phyloP scores from a whole-genome alignment of 2,329 filamentous ascomycete genomes.

The Aspergillus arachidicola region DNA sequence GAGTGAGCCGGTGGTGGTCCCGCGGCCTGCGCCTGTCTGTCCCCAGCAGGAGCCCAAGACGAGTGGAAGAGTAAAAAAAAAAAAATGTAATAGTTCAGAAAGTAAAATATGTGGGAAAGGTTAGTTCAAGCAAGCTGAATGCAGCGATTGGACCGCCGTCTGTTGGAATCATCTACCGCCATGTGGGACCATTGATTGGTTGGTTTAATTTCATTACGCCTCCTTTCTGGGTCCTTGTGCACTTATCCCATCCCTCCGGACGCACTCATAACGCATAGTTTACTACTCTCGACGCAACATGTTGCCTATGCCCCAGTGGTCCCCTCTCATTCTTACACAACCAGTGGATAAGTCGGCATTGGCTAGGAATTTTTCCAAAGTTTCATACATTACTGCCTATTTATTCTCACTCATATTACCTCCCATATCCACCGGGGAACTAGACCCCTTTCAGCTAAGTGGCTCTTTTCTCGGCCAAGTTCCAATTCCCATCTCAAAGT shows the following conservation, averaged over 20 bases:
- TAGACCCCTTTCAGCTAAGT: background rate
- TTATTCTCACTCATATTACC: background rate
- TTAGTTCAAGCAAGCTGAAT: slow-evolving; percentile 1
- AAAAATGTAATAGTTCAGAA: background rate
- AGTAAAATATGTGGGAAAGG: slow-evolving; percentile 1
- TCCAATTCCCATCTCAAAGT: background rate
- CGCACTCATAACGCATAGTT: slow-evolving; percentile 6
- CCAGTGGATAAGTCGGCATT: slow-evolving; percentile 2
- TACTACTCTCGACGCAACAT: slow-evolving; percentile 2
- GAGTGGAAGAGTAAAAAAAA: background rate
- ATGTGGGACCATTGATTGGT: slow-evolving; percentile 2
- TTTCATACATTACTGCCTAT: slow-evolving; percentile 2
- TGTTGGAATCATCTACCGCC: slow-evolving; percentile 6
- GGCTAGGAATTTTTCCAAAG: background rate
- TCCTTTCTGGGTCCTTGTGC: slow-evolving; percentile 4
- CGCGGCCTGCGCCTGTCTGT: slow-evolving; percentile 2
- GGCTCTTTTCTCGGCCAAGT: background rate
- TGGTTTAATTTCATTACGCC: slow-evolving; percentile 5
- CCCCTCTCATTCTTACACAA: slow-evolving; percentile 1
- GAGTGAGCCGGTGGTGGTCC: background rate
- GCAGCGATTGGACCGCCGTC: slow-evolving; percentile 5
- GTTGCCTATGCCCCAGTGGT: background rate
- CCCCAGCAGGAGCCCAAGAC: slow-evolving; percentile 4
- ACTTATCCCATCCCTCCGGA: background rate
- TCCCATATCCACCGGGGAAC: background rate